Evolutionary conservation across 1,284 basidiomycete genomes (phyloP), one percentile per base, ranked within the genome.

Genomic region (Heterobasidion irregulare): DNA sequence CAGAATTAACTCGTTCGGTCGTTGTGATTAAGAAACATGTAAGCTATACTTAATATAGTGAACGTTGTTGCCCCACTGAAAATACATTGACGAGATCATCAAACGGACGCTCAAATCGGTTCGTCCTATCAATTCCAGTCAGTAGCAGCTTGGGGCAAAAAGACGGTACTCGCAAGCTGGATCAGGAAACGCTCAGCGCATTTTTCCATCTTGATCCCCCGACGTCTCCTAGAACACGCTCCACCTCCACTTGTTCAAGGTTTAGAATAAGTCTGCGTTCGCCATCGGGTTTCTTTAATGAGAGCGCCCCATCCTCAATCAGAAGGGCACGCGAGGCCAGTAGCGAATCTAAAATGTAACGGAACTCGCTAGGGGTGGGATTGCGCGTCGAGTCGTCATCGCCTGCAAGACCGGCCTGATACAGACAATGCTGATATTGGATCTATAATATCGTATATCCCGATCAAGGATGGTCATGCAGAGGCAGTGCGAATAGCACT

Each of bases 171-270:
- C 5, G 6, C 26, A 26, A 15, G 5, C 47, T 19, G 16, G 51
- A n/a, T 54, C 47, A 57, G 32, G 56, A 67, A 6, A 66, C 64
- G 54, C 70, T 69, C 43, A 80, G 63, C 6, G 71, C 77, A 64
- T 75, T 84, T 69, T 78, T 83, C 89, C 89, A 91, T n/a, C 65
- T 66, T 43, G 70, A 61, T 12, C 87, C 87, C 8, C 86, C 86
- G 12, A 86, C 75, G 53, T 91, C 88, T 33, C 84, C 76, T 41
- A 92, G 70, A 19, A 87, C 83, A 47, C 86, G 73, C 70, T 90
- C 87, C 1, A 90, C 83, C 60, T 91, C 89, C 0, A 67, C 70
- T 61, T 81, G 77, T 64, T 91, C 89, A 47, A 91, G 62, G 63
- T 87, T 88, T 19, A 92, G 70, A 54, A 87, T 66, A 6, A 90